Evolutionary conservation across 352 stramenopile genomes (phyloP).

Genomic region (Globisporangium sylvaticum): DNA sequence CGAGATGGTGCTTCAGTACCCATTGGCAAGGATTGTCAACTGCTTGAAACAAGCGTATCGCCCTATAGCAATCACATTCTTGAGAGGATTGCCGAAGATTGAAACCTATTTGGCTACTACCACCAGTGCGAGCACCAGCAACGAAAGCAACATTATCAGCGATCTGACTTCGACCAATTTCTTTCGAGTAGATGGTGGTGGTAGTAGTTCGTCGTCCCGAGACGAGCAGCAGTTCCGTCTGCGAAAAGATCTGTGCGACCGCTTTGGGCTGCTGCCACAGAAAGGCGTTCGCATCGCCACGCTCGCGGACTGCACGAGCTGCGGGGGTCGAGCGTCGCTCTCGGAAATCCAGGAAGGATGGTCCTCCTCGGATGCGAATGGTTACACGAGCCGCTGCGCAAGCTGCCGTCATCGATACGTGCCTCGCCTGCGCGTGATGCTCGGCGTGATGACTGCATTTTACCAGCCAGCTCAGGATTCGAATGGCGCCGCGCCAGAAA

Average conservation of each 20-base stretch:
- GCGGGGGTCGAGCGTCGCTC: constrained; percentile 26
- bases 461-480: constrained; percentile 7
- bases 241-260: constrained; percentile 37
- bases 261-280: constrained; percentile 36
- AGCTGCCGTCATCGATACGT: constrained; percentile 29
- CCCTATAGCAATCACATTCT: constrained; percentile 43
- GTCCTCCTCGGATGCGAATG: constrained; percentile 27
- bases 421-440: constrained; percentile 33
- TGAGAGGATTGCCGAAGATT: constrained; percentile 32
- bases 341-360: constrained; percentile 33
- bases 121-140: not conserved
- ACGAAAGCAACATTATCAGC: not conserved
- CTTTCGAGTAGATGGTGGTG: not conserved
- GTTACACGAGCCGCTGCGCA: constrained; percentile 37
- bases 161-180: not conserved
- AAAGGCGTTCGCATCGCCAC: constrained; percentile 35
- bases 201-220: not conserved
- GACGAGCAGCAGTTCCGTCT: constrained; percentile 13
- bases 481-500: not conserved
- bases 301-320: constrained; percentile 34
- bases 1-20: constrained; percentile 29
- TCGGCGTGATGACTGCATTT: constrained; percentile 27
- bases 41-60: constrained; percentile 37
- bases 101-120: constrained; percentile 6
- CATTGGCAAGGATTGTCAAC: constrained; percentile 28